phyloP scores from a whole-genome alignment of 2,329 filamentous ascomycete species.

The Fusarium lyarnte region DNA sequence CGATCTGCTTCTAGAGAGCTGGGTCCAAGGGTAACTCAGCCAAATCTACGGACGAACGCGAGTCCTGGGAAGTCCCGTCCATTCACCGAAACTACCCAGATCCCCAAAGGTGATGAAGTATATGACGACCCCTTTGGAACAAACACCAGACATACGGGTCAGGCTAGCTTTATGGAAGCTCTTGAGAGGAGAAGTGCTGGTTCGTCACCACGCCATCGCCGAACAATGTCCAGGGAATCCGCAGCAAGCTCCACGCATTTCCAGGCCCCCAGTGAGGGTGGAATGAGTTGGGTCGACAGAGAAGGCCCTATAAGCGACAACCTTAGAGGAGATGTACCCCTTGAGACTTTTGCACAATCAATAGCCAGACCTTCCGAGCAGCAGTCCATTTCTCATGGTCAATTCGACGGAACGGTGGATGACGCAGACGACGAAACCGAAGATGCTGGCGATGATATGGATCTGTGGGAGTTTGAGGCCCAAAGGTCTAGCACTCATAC shows the following conservation, averaged over 20 bases:
- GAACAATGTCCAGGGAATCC: conserved; percentile 40
- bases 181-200: conserved; percentile 42
- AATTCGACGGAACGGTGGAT: conserved; percentile 25
- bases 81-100: conserved; percentile 19
- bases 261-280: conserved; percentile 48
- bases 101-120: conserved; percentile 14
- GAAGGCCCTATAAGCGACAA: conserved; percentile 51
- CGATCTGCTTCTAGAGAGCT: conserved; percentile 51
- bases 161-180: conserved; percentile 48
- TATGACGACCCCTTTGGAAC: conserved; percentile 46
- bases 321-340: conserved; percentile 49
- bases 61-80: conserved; percentile 44
- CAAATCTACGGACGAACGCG: conserved; percentile 39
- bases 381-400: conserved; percentile 3
- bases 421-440: conserved; percentile 32
- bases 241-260: conserved; percentile 48
- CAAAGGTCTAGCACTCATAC: conserved; percentile 55
- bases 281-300: conserved; percentile 56
- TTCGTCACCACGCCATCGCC: conserved; percentile 15
- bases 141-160: conserved; percentile 40
- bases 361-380: neutral
- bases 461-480: conserved; percentile 69
- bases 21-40: conserved; percentile 43
- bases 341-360: conserved; percentile 42
- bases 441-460: conserved; percentile 54